A percentile compares a stretch with the other conserved stretches of the same genome.
These are phyloP conservation scores for Sphenostylis stenocarpa DNA, from an alignment of 306 rosid species.

Conservation along the genomic window DNA sequence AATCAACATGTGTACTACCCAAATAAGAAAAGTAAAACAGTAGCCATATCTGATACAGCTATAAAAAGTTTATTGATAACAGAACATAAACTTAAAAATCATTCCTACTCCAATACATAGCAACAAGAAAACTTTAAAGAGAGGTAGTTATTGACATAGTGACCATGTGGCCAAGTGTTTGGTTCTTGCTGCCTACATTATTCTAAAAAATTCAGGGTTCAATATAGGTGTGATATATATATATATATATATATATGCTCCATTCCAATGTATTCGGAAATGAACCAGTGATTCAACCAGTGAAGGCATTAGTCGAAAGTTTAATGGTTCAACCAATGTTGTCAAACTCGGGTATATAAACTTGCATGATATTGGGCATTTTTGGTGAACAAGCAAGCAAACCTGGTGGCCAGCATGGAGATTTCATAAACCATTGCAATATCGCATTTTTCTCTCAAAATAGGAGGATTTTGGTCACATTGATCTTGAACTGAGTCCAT, in stretches of 20 bases:
- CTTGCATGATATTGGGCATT: too few relatives aligned
- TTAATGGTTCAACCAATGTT: too few relatives aligned
- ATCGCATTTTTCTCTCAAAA: too few relatives aligned
- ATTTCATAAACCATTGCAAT: too few relatives aligned
- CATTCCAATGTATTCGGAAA: neutral
- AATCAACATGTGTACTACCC: neutral
- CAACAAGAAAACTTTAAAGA: neutral
- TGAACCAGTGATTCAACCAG: too few relatives aligned
- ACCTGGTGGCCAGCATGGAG: too few relatives aligned
- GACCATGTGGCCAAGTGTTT: conserved; percentile 3
- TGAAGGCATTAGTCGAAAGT: too few relatives aligned
- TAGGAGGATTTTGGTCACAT: too few relatives aligned
- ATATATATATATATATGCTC: neutral
- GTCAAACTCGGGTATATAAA: too few relatives aligned
- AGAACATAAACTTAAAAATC: neutral
- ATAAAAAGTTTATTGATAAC: conserved; percentile 5
- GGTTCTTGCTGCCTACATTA: neutral
- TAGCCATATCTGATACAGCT: neutral
- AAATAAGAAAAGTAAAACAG: conserved; percentile 12
- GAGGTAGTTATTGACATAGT: neutral
- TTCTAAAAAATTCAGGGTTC: conserved; percentile 11
- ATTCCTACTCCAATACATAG: neutral
- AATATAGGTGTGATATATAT: neutral
- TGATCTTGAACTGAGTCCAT: too few relatives aligned
- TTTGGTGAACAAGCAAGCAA: too few relatives aligned